Evolutionary conservation across 2,329 filamentous ascomycete species (phyloP), one percentile per base, ranked within the genome.

Genomic region (Verticillium dahliae): DNA sequence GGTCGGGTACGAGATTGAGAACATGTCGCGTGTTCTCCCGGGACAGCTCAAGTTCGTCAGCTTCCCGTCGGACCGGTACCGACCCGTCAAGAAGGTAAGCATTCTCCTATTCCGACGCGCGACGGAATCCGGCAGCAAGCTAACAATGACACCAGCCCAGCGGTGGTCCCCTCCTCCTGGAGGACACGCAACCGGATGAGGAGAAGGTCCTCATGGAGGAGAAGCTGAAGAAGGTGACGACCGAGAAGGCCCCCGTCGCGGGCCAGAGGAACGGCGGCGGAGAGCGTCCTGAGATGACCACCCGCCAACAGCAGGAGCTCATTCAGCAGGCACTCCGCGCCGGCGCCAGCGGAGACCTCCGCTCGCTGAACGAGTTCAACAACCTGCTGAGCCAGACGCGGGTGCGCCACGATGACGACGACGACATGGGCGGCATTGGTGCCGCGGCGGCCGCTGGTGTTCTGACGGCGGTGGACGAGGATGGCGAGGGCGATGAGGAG

Each of bases 11-110:
- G 92, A 97, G 66, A 85, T 99, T 65, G 91, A 95, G 72, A 99
- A 99, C 81, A 96, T 99, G 92, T 96, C 90, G 60, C 86, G 95
- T 69, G 92, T 99, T 39, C 85, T 99, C 57, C 95, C 93, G 1
- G 86, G 87, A 56, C 95, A 99, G 79, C 85, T 98, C 71, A 97
- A 96, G 80, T 97, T 94, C 75, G 91, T 99, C 71, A 96, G 87
- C 75, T 97, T 99, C 82, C 87, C 91, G 57, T 85, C 91, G 65
- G 90, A 91, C 56, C 88, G 96, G 68, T 99, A 97, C 77, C 91
- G 90, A 81, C 94, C 95, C 39, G 93, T 98, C 63, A 87, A 87
- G 76, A 84, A 96, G 86, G 91, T 94, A 78, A 74, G 81, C 75
- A 61, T 5, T 14, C 31, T 22, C n/a, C 45, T 6, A 13, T 11